These are phyloP conservation scores for Conticribra guillardii DNA, from an alignment of 108 stramenopile species.

Conservation along the genomic window DNA sequence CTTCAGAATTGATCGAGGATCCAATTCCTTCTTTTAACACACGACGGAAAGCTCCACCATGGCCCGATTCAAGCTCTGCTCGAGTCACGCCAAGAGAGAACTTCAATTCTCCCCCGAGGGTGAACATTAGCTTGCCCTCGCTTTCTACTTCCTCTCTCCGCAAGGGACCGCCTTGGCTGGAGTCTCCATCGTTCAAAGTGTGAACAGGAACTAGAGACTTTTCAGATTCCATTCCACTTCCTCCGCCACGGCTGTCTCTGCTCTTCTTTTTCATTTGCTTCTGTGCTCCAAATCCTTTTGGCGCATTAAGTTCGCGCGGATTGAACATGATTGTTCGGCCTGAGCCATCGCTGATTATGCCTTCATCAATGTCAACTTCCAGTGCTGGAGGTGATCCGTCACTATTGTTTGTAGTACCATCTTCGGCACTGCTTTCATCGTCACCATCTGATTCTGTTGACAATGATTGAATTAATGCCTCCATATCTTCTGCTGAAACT, in stretches of 20 bases:
- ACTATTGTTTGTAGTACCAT: neutral
- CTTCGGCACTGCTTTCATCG: neutral
- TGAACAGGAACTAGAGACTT: slow-evolving; percentile 34
- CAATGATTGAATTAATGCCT: slow-evolving; percentile 22
- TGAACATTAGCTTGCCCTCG: slow-evolving; percentile 36
- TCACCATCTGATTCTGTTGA: slow-evolving; percentile 7
- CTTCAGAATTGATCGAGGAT: slow-evolving; percentile 46
- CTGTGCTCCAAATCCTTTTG: slow-evolving; percentile 53
- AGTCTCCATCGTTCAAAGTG: slow-evolving; percentile 6
- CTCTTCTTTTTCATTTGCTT: slow-evolving; percentile 22
- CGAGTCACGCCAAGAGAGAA: slow-evolving; percentile 68
- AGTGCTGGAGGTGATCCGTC: too few species aligned
- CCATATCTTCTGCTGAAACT: slow-evolving; percentile 25
- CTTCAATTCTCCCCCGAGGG: slow-evolving; percentile 65
- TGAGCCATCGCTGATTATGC: slow-evolving; percentile 27
- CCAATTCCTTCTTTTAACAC: slow-evolving; percentile 61
- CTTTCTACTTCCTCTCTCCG: slow-evolving; percentile 1
- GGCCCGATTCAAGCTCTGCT: slow-evolving; percentile 60
- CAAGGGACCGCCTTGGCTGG: slow-evolving; percentile 1
- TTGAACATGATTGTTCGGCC: slow-evolving; percentile 31
- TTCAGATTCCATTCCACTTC: slow-evolving; percentile 38
- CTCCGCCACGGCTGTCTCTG: slow-evolving; percentile 39
- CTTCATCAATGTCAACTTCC: slow-evolving; percentile 24
- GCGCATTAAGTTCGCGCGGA: slow-evolving; percentile 35
- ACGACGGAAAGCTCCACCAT: slow-evolving; percentile 54